These are phyloP conservation scores for Gynochthodes officinalis DNA, from an alignment of 257 asterid genomes.

Conservation along the genomic window DNA sequence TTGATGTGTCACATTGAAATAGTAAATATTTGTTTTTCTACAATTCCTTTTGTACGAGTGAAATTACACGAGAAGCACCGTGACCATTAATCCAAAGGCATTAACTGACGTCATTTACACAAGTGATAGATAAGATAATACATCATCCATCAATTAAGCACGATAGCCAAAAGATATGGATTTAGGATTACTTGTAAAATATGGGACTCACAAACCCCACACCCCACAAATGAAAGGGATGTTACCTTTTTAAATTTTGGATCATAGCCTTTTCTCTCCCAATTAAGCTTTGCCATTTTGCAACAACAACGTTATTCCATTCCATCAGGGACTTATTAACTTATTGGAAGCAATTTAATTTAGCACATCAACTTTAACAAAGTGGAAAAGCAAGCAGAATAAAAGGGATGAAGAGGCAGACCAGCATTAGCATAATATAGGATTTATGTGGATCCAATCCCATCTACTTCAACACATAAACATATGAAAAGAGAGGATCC, in stretches of 20 bases:
- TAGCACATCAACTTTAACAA: constrained; percentile 12
- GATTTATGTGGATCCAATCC: constrained; percentile 17
- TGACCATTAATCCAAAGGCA: not conserved
- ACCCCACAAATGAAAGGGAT: not conserved
- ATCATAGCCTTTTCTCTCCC: not conserved
- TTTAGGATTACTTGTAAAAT: not conserved
- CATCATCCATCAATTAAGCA: not conserved
- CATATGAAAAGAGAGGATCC: not conserved
- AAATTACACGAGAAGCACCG: not conserved
- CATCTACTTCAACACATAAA: not conserved
- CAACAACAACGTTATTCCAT: not conserved
- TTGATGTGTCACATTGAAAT: too few species aligned
- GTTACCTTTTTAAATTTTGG: not conserved
- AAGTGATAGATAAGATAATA: too few species aligned
- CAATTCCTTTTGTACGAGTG: too few species aligned
- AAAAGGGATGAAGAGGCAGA: too few species aligned
- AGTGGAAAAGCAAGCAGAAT: not conserved
- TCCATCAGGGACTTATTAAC: not conserved
- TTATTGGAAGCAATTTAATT: too few species aligned
- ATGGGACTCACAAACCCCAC: constrained; percentile 1
- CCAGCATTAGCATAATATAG: not conserved
- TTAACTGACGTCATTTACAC: not conserved
- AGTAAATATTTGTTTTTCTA: too few species aligned
- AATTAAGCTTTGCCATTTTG: constrained; percentile 8
- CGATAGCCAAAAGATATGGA: not conserved